A percentile compares a stretch with the other conserved stretches of the same genome.
These are phyloP conservation scores for Neurospora sp. DNA, from an alignment of 495 filamentous ascomycete genomes.

Conservation along the genomic window DNA sequence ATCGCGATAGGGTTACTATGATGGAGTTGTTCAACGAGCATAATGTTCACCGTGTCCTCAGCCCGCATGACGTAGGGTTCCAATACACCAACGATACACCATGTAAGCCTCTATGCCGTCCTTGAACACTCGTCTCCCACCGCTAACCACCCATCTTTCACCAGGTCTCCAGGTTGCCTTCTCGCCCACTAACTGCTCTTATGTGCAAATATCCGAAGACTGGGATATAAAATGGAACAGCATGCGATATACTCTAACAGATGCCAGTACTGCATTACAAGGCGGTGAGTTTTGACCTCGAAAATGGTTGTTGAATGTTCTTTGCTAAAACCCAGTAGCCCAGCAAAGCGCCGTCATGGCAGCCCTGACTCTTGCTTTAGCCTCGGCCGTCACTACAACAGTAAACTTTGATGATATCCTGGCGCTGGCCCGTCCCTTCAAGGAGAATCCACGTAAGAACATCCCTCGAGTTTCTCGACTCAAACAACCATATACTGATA, in stretches of 20 bases:
- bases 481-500: conserved; percentile 18
- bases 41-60: conserved; percentile 54
- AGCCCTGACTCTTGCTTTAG: conserved; percentile 24
- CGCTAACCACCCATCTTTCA: conserved; percentile 4
- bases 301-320: neutral
- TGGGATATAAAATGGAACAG: conserved; percentile 52
- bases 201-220: conserved; percentile 54
- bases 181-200: conserved; percentile 64
- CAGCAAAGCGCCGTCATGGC: conserved; percentile 33
- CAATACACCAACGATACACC: conserved; percentile 45
- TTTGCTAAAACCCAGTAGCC: conserved; percentile 9
- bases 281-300: conserved; percentile 26
- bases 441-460: conserved; percentile 25
- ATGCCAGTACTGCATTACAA: conserved; percentile 28
- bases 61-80: conserved; percentile 63
- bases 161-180: conserved; percentile 57
- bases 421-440: conserved; percentile 48
- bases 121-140: conserved; percentile 14
- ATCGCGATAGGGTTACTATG: conserved; percentile 66
- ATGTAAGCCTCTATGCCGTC: conserved; percentile 27
- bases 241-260: conserved; percentile 45
- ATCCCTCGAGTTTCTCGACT: neutral
- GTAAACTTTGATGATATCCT: conserved; percentile 67
- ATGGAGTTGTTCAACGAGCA: conserved; percentile 48
- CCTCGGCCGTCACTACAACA: conserved; percentile 42